These are phyloP conservation scores for Sclerotinia spermophila DNA, from an alignment of 2,329 filamentous ascomycete genomes.

Conservation along the genomic window DNA sequence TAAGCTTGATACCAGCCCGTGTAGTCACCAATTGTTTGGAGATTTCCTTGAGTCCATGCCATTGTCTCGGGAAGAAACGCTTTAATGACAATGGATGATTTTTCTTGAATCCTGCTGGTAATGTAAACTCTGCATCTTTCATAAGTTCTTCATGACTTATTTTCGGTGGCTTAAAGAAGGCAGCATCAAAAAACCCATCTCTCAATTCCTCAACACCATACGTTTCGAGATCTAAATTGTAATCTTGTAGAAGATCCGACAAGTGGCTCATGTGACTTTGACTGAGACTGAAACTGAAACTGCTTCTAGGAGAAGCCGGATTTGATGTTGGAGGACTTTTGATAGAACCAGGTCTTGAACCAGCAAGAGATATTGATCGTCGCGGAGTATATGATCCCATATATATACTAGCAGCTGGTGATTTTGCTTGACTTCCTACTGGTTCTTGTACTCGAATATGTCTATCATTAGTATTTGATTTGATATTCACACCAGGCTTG, in stretches of 20 bases:
- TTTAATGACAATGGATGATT: constrained; percentile 45
- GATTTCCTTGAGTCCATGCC: constrained; percentile 44
- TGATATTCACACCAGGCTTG: neutral
- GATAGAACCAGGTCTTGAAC: constrained; percentile 12
- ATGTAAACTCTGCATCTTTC: constrained; percentile 43
- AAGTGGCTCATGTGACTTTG: constrained; percentile 30
- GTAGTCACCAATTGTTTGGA: constrained; percentile 45
- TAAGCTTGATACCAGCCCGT: constrained; percentile 48
- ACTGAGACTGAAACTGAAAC: constrained; percentile 34
- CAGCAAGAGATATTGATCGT: constrained; percentile 27
- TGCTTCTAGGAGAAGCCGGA: constrained; percentile 29
- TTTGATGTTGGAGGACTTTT: constrained; percentile 28
- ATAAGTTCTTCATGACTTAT: constrained; percentile 41
- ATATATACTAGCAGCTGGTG: constrained; percentile 35
- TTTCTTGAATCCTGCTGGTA: constrained; percentile 47
- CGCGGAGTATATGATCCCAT: constrained; percentile 37
- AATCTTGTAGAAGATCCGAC: constrained; percentile 35
- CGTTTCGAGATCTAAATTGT: constrained; percentile 40
- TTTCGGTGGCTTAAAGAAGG: constrained; percentile 42
- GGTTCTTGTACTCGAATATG: constrained; percentile 33
- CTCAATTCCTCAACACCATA: constrained; percentile 43
- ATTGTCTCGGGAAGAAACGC: constrained; percentile 47
- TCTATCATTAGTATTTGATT: constrained; percentile 23
- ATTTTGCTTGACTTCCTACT: constrained; percentile 22
- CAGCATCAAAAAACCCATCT: constrained; percentile 45